These are phyloP conservation scores for Hordeum marinum DNA, from an alignment of 176 grass and related monocot genomes.

Conservation along the genomic window DNA sequence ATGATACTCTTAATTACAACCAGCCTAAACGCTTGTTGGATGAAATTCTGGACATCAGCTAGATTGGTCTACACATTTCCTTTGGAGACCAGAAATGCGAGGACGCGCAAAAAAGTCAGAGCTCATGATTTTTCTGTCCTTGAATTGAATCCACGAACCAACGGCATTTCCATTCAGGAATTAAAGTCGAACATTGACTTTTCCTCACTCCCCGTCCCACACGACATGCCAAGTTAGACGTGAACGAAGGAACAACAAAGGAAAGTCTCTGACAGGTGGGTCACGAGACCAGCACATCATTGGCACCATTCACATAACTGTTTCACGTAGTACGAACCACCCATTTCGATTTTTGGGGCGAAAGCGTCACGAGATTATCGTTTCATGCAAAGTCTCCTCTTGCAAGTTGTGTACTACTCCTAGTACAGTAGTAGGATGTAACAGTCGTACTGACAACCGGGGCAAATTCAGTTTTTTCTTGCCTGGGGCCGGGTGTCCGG, in stretches of 20 bases:
- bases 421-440: not conserved
- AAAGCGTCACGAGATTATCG: not conserved
- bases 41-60: not conserved
- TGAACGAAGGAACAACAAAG: not conserved
- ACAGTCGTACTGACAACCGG: not conserved
- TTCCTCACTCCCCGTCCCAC: not conserved
- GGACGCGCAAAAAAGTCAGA: not conserved
- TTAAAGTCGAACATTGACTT: not conserved
- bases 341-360: not conserved
- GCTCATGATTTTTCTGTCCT: not conserved
- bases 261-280: not conserved
- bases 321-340: not conserved
- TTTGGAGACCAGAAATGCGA: not conserved
- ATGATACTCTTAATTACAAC: no score
- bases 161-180: not conserved
- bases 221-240: not conserved
- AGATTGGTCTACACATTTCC: not conserved
- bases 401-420: not conserved
- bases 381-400: not conserved
- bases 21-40: not conserved
- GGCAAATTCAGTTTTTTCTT: rapidly evolving
- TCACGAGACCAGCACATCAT: not conserved
- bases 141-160: not conserved
- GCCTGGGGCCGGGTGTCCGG: not conserved
- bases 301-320: not conserved